Conservation (phyloP, 2,329 filamentous ascomycete genomes). For the Chrysoporthe cubensis region DNA sequence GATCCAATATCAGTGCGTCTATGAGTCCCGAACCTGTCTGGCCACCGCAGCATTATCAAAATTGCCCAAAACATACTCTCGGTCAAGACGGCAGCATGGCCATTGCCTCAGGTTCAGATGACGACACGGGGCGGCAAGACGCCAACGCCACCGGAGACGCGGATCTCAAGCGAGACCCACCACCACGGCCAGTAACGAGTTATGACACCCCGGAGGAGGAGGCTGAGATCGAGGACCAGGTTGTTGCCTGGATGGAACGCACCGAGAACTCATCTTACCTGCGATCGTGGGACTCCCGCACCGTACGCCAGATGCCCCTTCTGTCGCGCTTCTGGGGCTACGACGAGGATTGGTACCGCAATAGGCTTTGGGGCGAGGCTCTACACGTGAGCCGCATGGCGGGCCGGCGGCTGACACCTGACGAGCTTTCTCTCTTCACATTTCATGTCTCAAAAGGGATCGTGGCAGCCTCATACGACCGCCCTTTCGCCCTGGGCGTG, state of each 20-base stretch:
- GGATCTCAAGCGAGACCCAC: slow-evolving; percentile 1
- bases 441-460: slow-evolving; percentile 6
- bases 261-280: not conserved
- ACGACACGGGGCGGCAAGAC: not conserved
- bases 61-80: not conserved
- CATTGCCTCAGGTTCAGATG: not conserved
- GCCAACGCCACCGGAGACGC: not conserved
- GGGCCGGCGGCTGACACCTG: slow-evolving; percentile 11
- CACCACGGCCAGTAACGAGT: not conserved
- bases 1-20: not conserved
- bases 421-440: slow-evolving; percentile 7
- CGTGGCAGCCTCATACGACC: slow-evolving; percentile 20
- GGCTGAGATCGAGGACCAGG: slow-evolving; percentile 3
- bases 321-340: slow-evolving; percentile 16
- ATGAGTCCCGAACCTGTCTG: not conserved
- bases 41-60: not conserved
- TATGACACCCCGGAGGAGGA: slow-evolving; percentile 2
- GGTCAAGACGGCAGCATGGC: not conserved
- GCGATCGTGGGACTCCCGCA: slow-evolving; percentile 6
- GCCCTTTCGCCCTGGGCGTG: slow-evolving; percentile 7
- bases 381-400: not conserved
- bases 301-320: slow-evolving; percentile 5
- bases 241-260: not conserved
- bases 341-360: slow-evolving; percentile 4
- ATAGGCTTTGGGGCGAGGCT: not conserved